These are phyloP conservation scores for Aspergillus sp. DNA, from an alignment of 2,329 filamentous ascomycete species.

Conservation along the genomic window DNA sequence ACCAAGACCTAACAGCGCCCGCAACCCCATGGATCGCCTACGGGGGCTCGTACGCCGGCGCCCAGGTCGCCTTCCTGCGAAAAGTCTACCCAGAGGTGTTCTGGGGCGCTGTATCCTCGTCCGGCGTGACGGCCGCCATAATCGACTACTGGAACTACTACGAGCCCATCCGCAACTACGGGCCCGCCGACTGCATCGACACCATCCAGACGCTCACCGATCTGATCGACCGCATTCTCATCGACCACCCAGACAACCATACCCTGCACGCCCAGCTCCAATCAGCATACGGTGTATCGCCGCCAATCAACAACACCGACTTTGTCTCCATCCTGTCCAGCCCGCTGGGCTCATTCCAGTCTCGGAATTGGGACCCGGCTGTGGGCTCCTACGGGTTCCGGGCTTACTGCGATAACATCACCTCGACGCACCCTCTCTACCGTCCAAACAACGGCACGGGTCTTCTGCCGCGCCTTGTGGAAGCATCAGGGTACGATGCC, in stretches of 20 bases:
- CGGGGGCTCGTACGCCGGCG: constrained; percentile 80
- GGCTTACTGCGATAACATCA: constrained; percentile 58
- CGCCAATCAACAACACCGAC: constrained; percentile 9
- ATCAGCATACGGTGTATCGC: constrained; percentile 50
- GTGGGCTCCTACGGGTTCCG: constrained; percentile 51
- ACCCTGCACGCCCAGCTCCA: constrained; percentile 51
- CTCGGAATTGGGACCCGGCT: constrained; percentile 60
- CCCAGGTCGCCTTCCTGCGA: constrained; percentile 73
- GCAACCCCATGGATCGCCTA: constrained; percentile 74
- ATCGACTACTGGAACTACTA: constrained; percentile 72
- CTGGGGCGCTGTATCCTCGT: constrained; percentile 77
- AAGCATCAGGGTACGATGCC: constrained; percentile 15
- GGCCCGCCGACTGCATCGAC: constrained; percentile 62
- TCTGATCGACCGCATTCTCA: constrained; percentile 59
- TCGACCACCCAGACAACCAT: constrained; percentile 47
- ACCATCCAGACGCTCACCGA: constrained; percentile 62
- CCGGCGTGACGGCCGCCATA: constrained; percentile 75
- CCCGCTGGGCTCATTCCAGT: constrained; percentile 54
- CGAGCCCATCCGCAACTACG: constrained; percentile 58
- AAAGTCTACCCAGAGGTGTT: constrained; percentile 76
- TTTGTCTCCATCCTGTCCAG: constrained; percentile 38
- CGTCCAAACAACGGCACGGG: constrained; percentile 31
- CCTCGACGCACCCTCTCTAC: constrained; percentile 45
- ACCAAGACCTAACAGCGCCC: constrained; percentile 64
- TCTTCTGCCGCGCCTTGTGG: constrained; percentile 22